phyloP scores from a whole-genome alignment of 306 rosid species.

The Fragaria vesca region DNA sequence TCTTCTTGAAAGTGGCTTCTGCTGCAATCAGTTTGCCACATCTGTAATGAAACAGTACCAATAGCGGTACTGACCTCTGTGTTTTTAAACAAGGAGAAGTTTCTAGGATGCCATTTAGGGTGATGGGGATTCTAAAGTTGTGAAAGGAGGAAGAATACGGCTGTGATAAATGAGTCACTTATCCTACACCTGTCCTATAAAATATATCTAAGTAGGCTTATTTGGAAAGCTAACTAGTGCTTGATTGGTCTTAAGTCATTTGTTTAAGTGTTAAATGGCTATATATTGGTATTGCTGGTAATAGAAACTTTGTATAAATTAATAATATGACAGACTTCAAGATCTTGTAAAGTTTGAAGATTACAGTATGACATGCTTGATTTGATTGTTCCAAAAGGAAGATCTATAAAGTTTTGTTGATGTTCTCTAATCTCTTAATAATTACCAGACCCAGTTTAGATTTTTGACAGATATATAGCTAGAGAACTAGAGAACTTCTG shows the following conservation, averaged over 20 bases:
- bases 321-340: constrained; percentile 27
- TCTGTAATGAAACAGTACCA: constrained; percentile 26
- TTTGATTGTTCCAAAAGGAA: constrained; percentile 24
- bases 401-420: neutral
- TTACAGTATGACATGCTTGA: constrained; percentile 25
- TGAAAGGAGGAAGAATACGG: constrained; percentile 5
- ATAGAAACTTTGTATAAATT: constrained; percentile 28
- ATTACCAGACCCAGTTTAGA: neutral
- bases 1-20: constrained; percentile 39
- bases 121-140: constrained; percentile 35
- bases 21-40: constrained; percentile 34
- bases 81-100: constrained; percentile 17
- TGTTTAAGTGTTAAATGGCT: constrained; percentile 30
- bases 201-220: constrained; percentile 20
- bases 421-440: neutral
- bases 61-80: constrained; percentile 27
- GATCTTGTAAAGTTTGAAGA: constrained; percentile 34
- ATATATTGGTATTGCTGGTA: constrained; percentile 46
- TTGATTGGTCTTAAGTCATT: constrained; percentile 26
- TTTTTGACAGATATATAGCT: neutral
- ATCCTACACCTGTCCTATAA: constrained; percentile 43
- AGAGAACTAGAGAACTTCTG: neutral
- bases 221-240: constrained; percentile 28
- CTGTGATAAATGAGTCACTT: constrained; percentile 31
- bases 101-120: constrained; percentile 45